phyloP scores from a whole-genome alignment of 2,329 filamentous ascomycete genomes.

The Neurospora sp. region DNA sequence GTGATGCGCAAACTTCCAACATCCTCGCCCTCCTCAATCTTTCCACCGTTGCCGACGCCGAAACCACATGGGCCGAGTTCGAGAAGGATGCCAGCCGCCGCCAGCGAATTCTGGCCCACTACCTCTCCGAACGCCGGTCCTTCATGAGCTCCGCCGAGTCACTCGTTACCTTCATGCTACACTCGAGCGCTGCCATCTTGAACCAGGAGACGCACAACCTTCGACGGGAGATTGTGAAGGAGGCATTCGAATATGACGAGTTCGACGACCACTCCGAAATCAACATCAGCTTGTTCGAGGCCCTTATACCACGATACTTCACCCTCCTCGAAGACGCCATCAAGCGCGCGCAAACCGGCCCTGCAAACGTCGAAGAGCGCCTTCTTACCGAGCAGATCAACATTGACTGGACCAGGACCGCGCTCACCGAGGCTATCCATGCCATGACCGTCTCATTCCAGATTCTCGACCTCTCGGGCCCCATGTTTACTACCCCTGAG shows the following conservation, averaged over 20 bases:
- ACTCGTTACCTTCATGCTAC: conserved; percentile 39
- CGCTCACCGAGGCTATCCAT: conserved; percentile 63
- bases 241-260: conserved; percentile 13
- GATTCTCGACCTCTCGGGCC: conserved; percentile 48
- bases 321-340: conserved; percentile 38
- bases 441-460: conserved; percentile 65
- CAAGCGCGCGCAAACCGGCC: conserved; percentile 34
- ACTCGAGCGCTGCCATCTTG: conserved; percentile 19
- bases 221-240: conserved; percentile 12
- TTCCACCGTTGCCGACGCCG: conserved; percentile 37
- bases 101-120: conserved; percentile 58
- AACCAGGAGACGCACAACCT: conserved; percentile 12
- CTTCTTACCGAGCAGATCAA: conserved; percentile 42
- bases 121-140: conserved; percentile 60
- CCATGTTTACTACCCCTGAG: conserved; percentile 45
- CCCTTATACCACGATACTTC: conserved; percentile 38
- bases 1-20: conserved; percentile 47
- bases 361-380: conserved; percentile 29
- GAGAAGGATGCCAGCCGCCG: conserved; percentile 52
- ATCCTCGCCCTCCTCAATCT: conserved; percentile 44
- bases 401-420: conserved; percentile 49
- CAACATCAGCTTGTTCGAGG: conserved; percentile 28
- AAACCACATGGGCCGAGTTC: conserved; percentile 48
- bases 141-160: conserved; percentile 56
- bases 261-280: conserved; percentile 8